Conservation (phyloP, 2,329 filamentous ascomycete species). For the Colletotrichum navitas region DNA sequence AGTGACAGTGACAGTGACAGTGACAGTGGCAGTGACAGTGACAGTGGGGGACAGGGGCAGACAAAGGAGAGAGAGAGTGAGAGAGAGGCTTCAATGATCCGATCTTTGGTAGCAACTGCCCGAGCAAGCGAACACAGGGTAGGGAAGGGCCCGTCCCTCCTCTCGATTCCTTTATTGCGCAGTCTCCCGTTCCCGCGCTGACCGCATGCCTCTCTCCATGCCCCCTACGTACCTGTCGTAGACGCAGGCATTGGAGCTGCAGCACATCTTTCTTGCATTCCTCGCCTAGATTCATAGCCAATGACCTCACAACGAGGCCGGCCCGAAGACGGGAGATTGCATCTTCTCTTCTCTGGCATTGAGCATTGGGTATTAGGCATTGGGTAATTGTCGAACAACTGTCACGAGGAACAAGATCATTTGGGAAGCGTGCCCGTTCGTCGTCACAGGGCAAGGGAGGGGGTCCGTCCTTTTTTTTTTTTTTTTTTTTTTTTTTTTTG, state of each 20-base stretch:
- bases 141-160: not conserved
- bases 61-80: too few relatives aligned
- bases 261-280: not conserved
- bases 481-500: not conserved
- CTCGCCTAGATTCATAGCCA: not conserved
- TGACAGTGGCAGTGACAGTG: too few relatives aligned
- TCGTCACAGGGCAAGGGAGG: not conserved
- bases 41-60: too few relatives aligned
- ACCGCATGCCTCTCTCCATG: constrained; percentile 8
- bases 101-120: constrained; percentile 3
- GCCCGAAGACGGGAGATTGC: not conserved
- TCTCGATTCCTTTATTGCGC: not conserved
- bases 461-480: not conserved
- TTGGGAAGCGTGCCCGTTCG: not conserved
- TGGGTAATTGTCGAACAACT: constrained; percentile 15
- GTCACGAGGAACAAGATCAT: constrained; percentile 5
- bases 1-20: not conserved
- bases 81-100: not conserved
- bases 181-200: not conserved
- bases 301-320: not conserved
- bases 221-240: too few relatives aligned
- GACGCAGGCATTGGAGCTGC: not conserved
- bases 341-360: not conserved
- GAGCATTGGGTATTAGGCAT: not conserved
- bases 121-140: not conserved